phyloP scores from a whole-genome alignment of 805 yeast species.

The Kregervanrija fluxuum region DNA sequence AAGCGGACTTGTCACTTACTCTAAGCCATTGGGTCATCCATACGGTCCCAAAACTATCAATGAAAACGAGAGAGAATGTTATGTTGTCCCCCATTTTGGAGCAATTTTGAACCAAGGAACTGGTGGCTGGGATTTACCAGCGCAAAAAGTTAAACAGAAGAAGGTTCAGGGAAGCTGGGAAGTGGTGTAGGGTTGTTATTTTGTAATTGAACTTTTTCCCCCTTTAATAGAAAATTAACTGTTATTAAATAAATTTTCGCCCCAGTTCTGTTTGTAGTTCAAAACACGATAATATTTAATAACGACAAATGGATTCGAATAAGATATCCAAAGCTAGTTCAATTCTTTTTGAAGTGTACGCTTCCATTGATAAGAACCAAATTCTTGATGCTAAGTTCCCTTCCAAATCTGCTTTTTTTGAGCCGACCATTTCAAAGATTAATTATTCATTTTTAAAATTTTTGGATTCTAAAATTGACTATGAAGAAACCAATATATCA shows the following conservation, averaged over 20 bases:
- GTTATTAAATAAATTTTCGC: neutral
- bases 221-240: slow-evolving; percentile 3
- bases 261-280: too few species aligned
- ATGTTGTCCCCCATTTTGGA: slow-evolving; percentile 87
- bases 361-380: neutral
- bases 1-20: slow-evolving; percentile 69
- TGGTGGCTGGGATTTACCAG: slow-evolving; percentile 93
- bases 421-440: slow-evolving; percentile 36
- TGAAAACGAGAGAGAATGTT: slow-evolving; percentile 70
- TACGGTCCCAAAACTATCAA: slow-evolving; percentile 68
- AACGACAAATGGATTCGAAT: too few species aligned
- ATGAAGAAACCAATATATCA: slow-evolving; percentile 31
- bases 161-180: slow-evolving; percentile 67
- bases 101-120: slow-evolving; percentile 56
- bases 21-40: slow-evolving; percentile 90
- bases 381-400: slow-evolving; percentile 26
- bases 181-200: slow-evolving; percentile 7
- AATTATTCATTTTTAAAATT: slow-evolving; percentile 34
- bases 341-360: neutral
- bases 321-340: too few species aligned
- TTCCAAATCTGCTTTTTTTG: slow-evolving; percentile 32
- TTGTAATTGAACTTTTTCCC: neutral
- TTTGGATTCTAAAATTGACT: slow-evolving; percentile 19
- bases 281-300: too few species aligned
- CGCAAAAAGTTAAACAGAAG: slow-evolving; percentile 64